phyloP scores from a whole-genome alignment of 2,329 filamentous ascomycete genomes.

The Talaromyces sp. region DNA sequence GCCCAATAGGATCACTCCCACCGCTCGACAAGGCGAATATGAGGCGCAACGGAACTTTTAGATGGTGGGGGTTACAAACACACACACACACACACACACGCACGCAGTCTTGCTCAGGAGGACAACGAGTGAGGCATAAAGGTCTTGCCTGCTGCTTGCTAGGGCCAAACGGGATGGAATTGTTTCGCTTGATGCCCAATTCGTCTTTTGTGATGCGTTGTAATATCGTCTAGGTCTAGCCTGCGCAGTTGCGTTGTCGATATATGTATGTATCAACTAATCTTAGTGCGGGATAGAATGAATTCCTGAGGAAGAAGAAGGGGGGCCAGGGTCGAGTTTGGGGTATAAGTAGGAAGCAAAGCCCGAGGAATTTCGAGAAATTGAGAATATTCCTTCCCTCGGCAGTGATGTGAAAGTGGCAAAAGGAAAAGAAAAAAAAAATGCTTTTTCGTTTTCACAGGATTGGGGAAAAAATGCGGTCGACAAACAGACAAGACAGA shows the following conservation, averaged over 20 bases:
- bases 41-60: slow-evolving; percentile 1
- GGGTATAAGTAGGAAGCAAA: slow-evolving; percentile 9
- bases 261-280: slow-evolving; percentile 6
- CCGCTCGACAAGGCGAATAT: slow-evolving; percentile 3
- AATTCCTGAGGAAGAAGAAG: not conserved
- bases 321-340: not conserved
- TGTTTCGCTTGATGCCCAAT: slow-evolving; percentile 12
- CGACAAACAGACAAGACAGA: not conserved
- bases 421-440: not conserved
- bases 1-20: not conserved
- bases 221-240: slow-evolving; percentile 13
- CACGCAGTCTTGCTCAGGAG: slow-evolving; percentile 4
- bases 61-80: not conserved
- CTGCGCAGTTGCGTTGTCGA: slow-evolving; percentile 6
- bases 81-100: not conserved
- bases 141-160: not conserved
- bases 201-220: slow-evolving; percentile 5
- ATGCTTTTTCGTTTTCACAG: no score
- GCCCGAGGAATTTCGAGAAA: not conserved
- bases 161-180: not conserved
- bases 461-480: not conserved
- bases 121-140: slow-evolving; percentile 7
- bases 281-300: slow-evolving; percentile 10
- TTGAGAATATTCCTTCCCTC: not conserved
- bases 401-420: slow-evolving; percentile 2